Conservation (phyloP, 805 yeast species). For the Tetrapisispora iriomotensis region DNA sequence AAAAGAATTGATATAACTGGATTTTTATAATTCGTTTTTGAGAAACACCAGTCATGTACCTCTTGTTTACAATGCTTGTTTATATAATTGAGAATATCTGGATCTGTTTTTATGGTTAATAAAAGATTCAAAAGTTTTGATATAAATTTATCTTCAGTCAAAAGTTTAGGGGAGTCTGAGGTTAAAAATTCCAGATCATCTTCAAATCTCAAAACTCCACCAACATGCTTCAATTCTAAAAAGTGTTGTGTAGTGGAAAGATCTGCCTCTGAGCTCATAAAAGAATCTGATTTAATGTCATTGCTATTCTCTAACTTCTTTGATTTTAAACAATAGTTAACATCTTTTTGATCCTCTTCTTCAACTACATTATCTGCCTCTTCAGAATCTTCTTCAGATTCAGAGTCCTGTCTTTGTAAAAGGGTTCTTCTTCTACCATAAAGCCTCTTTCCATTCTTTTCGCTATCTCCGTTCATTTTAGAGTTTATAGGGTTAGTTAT, state of each 20-base stretch:
- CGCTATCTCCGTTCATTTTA: too few species aligned
- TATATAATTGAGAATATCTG: conserved; percentile 11
- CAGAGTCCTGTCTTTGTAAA: conserved; percentile 19
- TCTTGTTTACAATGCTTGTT: conserved; percentile 12
- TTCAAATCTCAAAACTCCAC: conserved; percentile 26
- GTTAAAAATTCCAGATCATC: conserved; percentile 31
- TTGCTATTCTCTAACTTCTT: not conserved
- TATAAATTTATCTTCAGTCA: conserved; percentile 4
- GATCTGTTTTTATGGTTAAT: conserved; percentile 12
- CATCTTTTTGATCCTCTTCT: conserved; percentile 1
- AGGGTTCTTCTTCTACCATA: conserved; percentile 2
- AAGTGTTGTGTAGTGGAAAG: conserved; percentile 11
- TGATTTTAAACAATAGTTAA: not conserved
- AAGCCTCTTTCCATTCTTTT: not conserved
- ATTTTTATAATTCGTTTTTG: not conserved
- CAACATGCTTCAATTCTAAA: conserved; percentile 26
- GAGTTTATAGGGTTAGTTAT: too few species aligned
- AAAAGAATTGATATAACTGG: conserved; percentile 10
- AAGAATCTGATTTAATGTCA: not conserved
- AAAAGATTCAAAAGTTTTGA: conserved; percentile 18
- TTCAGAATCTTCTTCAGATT: conserved; percentile 7
- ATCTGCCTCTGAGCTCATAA: conserved; percentile 1
- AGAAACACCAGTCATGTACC: conserved; percentile 18
- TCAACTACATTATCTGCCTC: conserved; percentile 9
- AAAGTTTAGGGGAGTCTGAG: conserved; percentile 7